Conservation (phyloP, 805 yeast species). For the Suhomyces faveliae region DNA sequence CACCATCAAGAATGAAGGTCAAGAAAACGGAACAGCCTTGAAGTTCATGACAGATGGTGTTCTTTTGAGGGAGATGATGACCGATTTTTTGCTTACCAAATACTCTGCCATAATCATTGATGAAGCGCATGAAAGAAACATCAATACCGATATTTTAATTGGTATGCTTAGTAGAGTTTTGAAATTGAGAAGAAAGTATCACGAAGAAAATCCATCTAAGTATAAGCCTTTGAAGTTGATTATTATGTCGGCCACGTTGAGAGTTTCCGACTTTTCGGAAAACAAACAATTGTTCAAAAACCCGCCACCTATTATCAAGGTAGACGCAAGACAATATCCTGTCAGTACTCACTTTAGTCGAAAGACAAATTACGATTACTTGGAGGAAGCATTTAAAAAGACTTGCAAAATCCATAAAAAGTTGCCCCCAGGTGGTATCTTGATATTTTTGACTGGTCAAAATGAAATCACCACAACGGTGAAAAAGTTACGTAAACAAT, state of each 20-base stretch:
- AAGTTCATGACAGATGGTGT: constrained; percentile 97
- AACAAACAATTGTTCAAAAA: constrained; percentile 62
- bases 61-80: constrained; percentile 85
- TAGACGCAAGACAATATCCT: constrained; percentile 92
- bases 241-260: constrained; percentile 95
- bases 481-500: constrained; percentile 62
- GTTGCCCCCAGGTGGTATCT: constrained; percentile 91
- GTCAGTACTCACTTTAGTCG: constrained; percentile 89
- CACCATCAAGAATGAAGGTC: constrained; percentile 51
- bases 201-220: constrained; percentile 44
- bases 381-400: constrained; percentile 83
- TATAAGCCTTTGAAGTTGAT: constrained; percentile 72
- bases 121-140: constrained; percentile 97
- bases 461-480: constrained; percentile 83
- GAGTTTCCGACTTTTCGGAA: constrained; percentile 91
- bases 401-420: constrained; percentile 81
- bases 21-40: constrained; percentile 54
- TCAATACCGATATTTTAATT: constrained; percentile 91
- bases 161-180: constrained; percentile 92
- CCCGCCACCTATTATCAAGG: constrained; percentile 85
- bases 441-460: constrained; percentile 91
- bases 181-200: constrained; percentile 59
- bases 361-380: constrained; percentile 72
- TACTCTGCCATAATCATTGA: constrained; percentile 89
- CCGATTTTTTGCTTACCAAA: constrained; percentile 73